A percentile compares a stretch with the other conserved stretches of the same genome.
These are phyloP conservation scores for Eucalyptus regnans DNA, from an alignment of 345 rosid genomes.

Conservation along the genomic window DNA sequence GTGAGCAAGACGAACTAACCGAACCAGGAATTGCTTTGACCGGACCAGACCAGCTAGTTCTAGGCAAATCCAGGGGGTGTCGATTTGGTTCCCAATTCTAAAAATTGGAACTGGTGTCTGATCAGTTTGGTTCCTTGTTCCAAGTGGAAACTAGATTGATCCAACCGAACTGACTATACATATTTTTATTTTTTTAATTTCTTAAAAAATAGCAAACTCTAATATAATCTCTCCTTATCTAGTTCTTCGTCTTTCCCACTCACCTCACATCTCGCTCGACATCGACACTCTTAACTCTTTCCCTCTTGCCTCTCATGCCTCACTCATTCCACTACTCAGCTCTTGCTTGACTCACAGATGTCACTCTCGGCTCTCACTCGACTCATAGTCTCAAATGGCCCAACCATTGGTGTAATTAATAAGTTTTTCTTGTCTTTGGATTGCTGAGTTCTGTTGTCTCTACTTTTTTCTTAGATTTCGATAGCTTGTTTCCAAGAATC, in stretches of 20 bases:
- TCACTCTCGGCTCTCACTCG: not conserved
- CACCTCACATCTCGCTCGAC: not conserved
- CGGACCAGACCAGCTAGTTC: fast-evolving
- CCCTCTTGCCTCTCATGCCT: not conserved
- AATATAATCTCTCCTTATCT: too few species aligned
- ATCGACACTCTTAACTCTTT: not conserved
- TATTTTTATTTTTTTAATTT: too few species aligned
- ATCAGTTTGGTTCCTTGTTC: fast-evolving
- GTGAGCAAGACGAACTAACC: fast-evolving
- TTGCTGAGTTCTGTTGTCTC: not conserved
- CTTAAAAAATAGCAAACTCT: not conserved
- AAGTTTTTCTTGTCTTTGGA: not conserved
- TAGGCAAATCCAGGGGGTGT: not conserved
- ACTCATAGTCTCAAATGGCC: not conserved
- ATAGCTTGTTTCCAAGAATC: not conserved
- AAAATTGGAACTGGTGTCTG: fast-evolving
- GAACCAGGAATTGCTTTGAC: fast-evolving
- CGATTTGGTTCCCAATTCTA: not conserved
- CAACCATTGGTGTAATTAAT: not conserved
- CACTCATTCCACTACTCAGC: not conserved
- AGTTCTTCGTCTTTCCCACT: not conserved
- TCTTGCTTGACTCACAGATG: not conserved
- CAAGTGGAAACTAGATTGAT: too few species aligned
- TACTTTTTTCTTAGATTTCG: not conserved
- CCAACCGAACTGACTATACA: fast-evolving